Conservation (phyloP, 2,329 filamentous ascomycete species). For the Cercospora sojina region DNA sequence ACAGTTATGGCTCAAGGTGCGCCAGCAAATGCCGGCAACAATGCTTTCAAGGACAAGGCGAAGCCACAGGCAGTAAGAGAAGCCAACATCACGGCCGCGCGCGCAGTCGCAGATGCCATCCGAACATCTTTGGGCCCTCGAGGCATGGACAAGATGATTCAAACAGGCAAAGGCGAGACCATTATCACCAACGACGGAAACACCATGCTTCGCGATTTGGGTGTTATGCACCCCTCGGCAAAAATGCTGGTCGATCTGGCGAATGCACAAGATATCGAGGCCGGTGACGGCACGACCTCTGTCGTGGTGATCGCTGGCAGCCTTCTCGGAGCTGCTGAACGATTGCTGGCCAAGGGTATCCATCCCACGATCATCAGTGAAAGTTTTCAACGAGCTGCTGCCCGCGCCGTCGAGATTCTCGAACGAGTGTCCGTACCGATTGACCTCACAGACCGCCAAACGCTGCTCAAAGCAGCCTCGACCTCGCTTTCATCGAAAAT, state of each 20-base stretch:
- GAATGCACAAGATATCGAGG: conserved; percentile 96
- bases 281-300: conserved; percentile 95
- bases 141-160: conserved; percentile 98
- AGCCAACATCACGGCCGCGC: conserved; percentile 93
- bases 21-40: conserved; percentile 56
- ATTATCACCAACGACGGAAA: conserved; percentile 99
- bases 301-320: conserved; percentile 97
- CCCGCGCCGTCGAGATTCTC: conserved; percentile 81
- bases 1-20: conserved; percentile 43
- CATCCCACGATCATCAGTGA: conserved; percentile 98
- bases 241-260: conserved; percentile 99
- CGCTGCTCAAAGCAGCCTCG: conserved; percentile 92
- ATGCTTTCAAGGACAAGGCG: conserved; percentile 82
- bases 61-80: conserved; percentile 97
- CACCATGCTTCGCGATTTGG: conserved; percentile 99
- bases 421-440: conserved; percentile 96
- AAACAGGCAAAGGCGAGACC: conserved; percentile 92
- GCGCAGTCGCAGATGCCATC: conserved; percentile 97
- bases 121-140: conserved; percentile 93
- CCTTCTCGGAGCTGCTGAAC: conserved; percentile 88
- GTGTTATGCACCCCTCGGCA: conserved; percentile 97
- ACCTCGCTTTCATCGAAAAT: conserved; percentile 98
- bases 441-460: conserved; percentile 79
- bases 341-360: conserved; percentile 84
- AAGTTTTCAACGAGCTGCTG: conserved; percentile 91